These are phyloP conservation scores for Conoideocrella luteorostrata DNA, from an alignment of 2,329 filamentous ascomycete genomes.

Conservation along the genomic window DNA sequence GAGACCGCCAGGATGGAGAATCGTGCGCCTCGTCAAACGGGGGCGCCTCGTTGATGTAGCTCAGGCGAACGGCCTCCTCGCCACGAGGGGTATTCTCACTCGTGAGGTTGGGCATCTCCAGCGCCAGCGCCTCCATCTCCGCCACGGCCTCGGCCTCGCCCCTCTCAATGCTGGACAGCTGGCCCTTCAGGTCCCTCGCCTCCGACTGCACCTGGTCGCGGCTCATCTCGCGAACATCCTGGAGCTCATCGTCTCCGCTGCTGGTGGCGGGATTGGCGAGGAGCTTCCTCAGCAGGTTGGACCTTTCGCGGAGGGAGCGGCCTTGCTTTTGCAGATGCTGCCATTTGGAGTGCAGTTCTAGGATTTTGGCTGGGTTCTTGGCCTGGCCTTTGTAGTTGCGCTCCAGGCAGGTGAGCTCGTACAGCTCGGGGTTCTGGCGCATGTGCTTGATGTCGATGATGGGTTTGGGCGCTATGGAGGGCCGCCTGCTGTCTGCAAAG, in stretches of 20 bases:
- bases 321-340: constrained; percentile 54
- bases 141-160: constrained; percentile 51
- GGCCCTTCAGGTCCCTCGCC: constrained; percentile 57
- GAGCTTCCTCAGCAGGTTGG: constrained; percentile 54
- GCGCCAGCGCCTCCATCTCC: constrained; percentile 69
- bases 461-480: constrained; percentile 70
- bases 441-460: constrained; percentile 84
- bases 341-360: constrained; percentile 49
- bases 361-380: constrained; percentile 49
- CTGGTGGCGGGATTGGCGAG: constrained; percentile 45
- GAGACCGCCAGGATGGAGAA: constrained; percentile 55
- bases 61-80: constrained; percentile 56
- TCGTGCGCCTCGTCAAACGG: constrained; percentile 22
- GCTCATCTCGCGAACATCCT: constrained; percentile 27
- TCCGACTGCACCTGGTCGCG: constrained; percentile 54
- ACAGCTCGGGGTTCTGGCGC: constrained; percentile 72
- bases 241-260: constrained; percentile 35
- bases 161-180: constrained; percentile 53
- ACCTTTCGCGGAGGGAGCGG: constrained; percentile 56
- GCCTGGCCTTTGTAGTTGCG: constrained; percentile 68
- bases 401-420: constrained; percentile 75
- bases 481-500: constrained; percentile 36
- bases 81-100: constrained; percentile 69
- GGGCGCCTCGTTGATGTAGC: constrained; percentile 72
- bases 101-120: constrained; percentile 81